Conservation (phyloP, 768 basidiomycete genomes). For the Tulasnella sp. region DNA sequence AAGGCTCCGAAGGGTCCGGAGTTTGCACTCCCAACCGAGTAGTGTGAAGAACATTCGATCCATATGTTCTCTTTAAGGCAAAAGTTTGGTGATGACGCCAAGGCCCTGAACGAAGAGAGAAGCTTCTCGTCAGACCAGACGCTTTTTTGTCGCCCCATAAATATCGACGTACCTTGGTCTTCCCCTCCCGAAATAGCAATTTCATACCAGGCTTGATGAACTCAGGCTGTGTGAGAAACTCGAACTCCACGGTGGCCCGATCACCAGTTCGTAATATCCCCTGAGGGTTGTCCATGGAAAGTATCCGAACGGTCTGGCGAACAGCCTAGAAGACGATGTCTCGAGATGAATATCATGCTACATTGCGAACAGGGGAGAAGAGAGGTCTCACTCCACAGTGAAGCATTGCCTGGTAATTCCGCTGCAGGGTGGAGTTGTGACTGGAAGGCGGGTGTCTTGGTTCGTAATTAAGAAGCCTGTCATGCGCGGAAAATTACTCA, state of each 20-base stretch:
- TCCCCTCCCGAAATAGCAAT: conserved; percentile 89
- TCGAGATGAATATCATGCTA: neutral
- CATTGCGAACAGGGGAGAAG: neutral
- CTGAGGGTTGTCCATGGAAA: conserved; percentile 87
- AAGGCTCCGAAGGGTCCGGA: neutral
- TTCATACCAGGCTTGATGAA: conserved; percentile 92
- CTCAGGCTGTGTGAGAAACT: conserved; percentile 90
- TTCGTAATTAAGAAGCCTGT: conserved; percentile 3
- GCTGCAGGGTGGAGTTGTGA: conserved; percentile 89
- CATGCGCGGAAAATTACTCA: conserved; percentile 39
- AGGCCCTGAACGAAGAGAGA: conserved; percentile 16
- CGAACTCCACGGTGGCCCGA: conserved; percentile 87
- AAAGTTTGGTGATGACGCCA: conserved; percentile 17
- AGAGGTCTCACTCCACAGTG: conserved; percentile 71
- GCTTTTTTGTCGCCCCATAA: neutral
- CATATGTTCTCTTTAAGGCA: conserved; percentile 7
- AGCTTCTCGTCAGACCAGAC: neutral
- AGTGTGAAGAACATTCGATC: neutral
- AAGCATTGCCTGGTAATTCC: conserved; percentile 93
- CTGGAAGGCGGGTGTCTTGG: conserved; percentile 37
- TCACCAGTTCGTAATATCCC: conserved; percentile 91
- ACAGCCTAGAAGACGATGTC: conserved; percentile 55
- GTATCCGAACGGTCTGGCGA: conserved; percentile 85
- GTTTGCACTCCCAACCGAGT: neutral
- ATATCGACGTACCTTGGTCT: conserved; percentile 67